Evolutionary conservation across 352 stramenopile species (phyloP), one percentile per base, ranked within the genome.

Genomic region (Phytophthora melonis): DNA sequence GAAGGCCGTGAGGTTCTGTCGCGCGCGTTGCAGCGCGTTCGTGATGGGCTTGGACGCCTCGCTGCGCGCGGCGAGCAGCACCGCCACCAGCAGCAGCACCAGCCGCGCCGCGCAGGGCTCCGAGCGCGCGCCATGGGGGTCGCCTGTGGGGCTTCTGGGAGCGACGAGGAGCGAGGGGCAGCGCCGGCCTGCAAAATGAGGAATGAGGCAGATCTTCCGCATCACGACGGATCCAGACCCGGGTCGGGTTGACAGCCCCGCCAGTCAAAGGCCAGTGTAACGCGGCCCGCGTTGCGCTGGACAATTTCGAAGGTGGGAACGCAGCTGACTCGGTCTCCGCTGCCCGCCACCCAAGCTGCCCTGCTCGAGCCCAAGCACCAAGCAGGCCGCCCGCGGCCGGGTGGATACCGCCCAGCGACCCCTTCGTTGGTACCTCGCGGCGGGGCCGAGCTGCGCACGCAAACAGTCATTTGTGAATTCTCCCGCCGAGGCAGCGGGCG

Each of bases 141-240:
- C 69, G 57, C 9, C 23, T 13, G 49, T 34, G 32, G 43, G 39
- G 56, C 71, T 66, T 68, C 50, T 69, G 55, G 27, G 18, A 32
- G 27, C 27, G 27, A 47, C 39, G 34, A 63, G 32, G 34, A 5
- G 58, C 25, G 11, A 23, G 54, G 45, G 55, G 43, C 58, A 68
- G 63, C 72, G 68, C 25, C 41, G 30, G 54, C 62, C 55, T 62
- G 72, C 75, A 81, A 79, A 81, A 79, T 73, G 75, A 62, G 75
- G 70, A 84, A 84, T 84, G 78, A 84, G 16, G 49, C 71, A 73
- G 74, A 81, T 81, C 74, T 78, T 78, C 49, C 62, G 62, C 60
- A 75, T 77, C 58, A 54, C 39, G n/a, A 32, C 21, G 41, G 58
- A 68, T 65, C 32, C 39, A 16, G 68, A 61, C 59, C 49, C 47